Base-by-base conservation (phyloP, 495 filamentous ascomycete species). In the Endocarpon pusillum region DNA sequence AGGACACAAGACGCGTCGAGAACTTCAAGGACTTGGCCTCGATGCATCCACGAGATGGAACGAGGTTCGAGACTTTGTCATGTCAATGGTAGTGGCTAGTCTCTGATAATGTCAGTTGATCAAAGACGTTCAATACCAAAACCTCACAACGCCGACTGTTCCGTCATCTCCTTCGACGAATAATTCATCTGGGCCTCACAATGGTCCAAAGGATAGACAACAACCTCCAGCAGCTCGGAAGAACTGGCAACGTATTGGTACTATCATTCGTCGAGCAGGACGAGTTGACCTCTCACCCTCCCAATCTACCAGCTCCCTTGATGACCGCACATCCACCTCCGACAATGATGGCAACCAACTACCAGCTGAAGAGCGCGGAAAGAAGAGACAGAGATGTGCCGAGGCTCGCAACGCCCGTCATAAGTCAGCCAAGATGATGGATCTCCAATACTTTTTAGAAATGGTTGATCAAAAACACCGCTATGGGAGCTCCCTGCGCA, bases 381-480 rank as follows among this genome's bases (percentile, higher is more conserved):
- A 52, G 35, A 51, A 55, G 21, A 49, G 33, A 60, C 54, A 36
- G 52, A 46, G 42, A 57, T n/a, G n/a, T n/a, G 62, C 22, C 53
- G n/a, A 43, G 56, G 49, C 44, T 62, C 21, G 59, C 59, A 18
- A 62, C 58, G 40, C 46, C 46, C 7, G 52, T 58, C 27, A 58
- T 61, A 34, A 58, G 38, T 65, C 61, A 1, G 70, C 82, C 1
- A 81, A 76, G 49, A 72, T 69, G 42, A 87, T 94, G 81, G 84
- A 81, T 33, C 52, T 93, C 21, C 75, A 77, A 42, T 94, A 94
- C 48, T 93, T 91, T 41, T 59, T 94, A 3, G 86, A 94, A 48
- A 87, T 94, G 78, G 81, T 94, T 11, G 85, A 94, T 46, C 52
- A 67, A 4, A 85, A 91, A 52, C 86, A 94, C 45, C 71, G 86